These are phyloP conservation scores for Salvia rosmarinus DNA, from an alignment of 257 asterid genomes.

Conservation along the genomic window DNA sequence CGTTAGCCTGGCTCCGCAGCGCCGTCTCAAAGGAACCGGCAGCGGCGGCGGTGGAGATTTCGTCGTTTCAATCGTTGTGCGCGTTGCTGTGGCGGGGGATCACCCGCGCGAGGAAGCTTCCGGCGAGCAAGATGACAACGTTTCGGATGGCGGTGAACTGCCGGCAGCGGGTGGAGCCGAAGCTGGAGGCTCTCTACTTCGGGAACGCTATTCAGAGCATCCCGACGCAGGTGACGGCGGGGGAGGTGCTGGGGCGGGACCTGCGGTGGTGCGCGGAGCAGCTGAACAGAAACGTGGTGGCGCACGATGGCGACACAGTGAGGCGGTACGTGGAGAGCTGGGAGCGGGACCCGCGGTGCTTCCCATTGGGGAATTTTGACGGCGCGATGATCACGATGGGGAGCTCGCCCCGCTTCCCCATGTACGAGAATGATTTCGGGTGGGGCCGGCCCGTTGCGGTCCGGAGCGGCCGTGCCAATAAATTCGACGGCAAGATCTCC, in stretches of 20 bases:
- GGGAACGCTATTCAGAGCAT: constrained; percentile 70
- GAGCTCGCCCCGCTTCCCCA: constrained; percentile 56
- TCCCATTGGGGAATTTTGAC: constrained; percentile 60
- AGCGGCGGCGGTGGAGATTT: constrained; percentile 41
- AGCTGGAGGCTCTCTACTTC: constrained; percentile 51
- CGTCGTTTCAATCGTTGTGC: constrained; percentile 56
- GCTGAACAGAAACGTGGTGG: constrained; percentile 49
- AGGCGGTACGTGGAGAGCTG: constrained; percentile 39
- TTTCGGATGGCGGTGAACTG: constrained; percentile 64
- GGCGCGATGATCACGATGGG: constrained; percentile 61
- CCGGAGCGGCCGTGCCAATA: constrained; percentile 52
- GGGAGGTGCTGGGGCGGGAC: constrained; percentile 46
- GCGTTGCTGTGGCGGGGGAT: constrained; percentile 62
- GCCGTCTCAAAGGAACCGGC: constrained; percentile 34
- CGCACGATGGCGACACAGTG: constrained; percentile 46
- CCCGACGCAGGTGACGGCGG: constrained; percentile 51
- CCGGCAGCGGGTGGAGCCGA: constrained; percentile 60
- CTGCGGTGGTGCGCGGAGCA: constrained; percentile 60
- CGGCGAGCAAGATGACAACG: constrained; percentile 51
- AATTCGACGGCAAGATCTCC: constrained; percentile 60
- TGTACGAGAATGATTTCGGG: constrained; percentile 60
- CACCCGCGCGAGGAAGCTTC: constrained; percentile 57
- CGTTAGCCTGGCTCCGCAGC: constrained; percentile 40
- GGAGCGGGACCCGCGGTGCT: constrained; percentile 58
- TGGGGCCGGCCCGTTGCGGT: constrained; percentile 56